Evolutionary conservation across 2,329 filamentous ascomycete species (phyloP), one percentile per base, ranked within the genome.

Genomic region (Cladosporium sp.): DNA sequence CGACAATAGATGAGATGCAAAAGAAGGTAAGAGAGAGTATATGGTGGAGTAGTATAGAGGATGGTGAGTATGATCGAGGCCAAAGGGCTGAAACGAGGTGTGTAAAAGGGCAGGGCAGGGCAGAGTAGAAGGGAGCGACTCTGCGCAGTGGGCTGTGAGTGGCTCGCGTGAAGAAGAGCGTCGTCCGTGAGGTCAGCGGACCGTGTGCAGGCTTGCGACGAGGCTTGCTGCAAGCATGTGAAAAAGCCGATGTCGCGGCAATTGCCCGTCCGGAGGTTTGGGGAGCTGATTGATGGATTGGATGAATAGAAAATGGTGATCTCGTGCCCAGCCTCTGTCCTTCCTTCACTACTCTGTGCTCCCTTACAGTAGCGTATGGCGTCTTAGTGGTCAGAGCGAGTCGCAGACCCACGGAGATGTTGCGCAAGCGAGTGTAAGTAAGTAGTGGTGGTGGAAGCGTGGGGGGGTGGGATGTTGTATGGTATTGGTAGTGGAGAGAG

Each of bases 371-470:
- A 27, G 22, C 22, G 22, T 27, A 27, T 27, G 22, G 22, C 22
- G 22, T 27, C 22, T 27, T 27, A 27, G 22, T 27, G 22, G 22
- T 27, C 22, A 27, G 22, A 18, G 27, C 27, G 30, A 20, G 41
- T 33, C 12, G 41, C 19, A n/a, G 42, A 29, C 42, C 42, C 42
- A 45, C 42, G 42, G 27, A n/a, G 32, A 20, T 19, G 29, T 30
- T 43, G 42, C 42, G 42, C 42, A 45, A 45, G 42, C 42, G 42
- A 45, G 42, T 30, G 19, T n/a, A n/a, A n/a, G n/a, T n/a, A n/a
- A n/a, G n/a, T n/a, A n/a, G n/a, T n/a, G n/a, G n/a, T n/a, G n/a
- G n/a, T n/a, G n/a, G n/a, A n/a, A n/a, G n/a, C n/a, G 20, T n/a
- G 12, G 15, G 4, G 18, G 8, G 40, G 4, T 18, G 27, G n/a